These are phyloP conservation scores for Actinomortierella wolfii DNA, from an alignment of 371 early-diverging fungal species.

Conservation along the genomic window DNA sequence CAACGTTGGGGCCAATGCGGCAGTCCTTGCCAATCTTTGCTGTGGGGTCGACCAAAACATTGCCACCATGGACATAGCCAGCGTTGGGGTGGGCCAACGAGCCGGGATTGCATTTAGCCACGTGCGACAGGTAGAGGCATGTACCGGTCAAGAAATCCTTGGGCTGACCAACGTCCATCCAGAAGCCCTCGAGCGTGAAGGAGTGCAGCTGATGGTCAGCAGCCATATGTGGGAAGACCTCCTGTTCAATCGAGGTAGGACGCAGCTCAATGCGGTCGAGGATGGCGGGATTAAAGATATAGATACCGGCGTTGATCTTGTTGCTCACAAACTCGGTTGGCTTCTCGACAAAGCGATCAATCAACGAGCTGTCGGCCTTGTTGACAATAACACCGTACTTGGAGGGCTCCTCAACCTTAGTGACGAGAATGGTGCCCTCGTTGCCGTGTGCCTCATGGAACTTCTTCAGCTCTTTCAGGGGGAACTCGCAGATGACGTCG, in stretches of 20 bases:
- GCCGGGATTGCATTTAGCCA: conserved; percentile 75
- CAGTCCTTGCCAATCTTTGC: conserved; percentile 94
- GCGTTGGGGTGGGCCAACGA: conserved; percentile 61
- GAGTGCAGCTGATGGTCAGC: conserved; percentile 82
- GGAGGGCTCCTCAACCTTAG: conserved; percentile 97
- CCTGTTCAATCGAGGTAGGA: conserved; percentile 98
- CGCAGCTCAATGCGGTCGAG: conserved; percentile 91
- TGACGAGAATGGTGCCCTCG: conserved; percentile 96
- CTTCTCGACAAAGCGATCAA: conserved; percentile 98
- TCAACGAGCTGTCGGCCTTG: conserved; percentile 62
- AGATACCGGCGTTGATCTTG: conserved; percentile 99
- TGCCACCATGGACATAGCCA: conserved; percentile 76
- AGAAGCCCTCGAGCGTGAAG: conserved; percentile 96
- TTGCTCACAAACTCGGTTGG: conserved; percentile 93
- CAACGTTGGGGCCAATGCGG: conserved; percentile 95
- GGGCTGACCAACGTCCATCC: conserved; percentile 99
- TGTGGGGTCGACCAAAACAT: conserved; percentile 88
- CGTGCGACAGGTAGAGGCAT: conserved; percentile 86
- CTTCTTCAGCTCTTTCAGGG: conserved; percentile 86
- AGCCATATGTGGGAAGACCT: conserved; percentile 97
- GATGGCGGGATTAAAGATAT: conserved; percentile 93
- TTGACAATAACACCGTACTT: conserved; percentile 98
- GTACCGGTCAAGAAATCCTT: conserved; percentile 98
- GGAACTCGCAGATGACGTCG: conserved; percentile 99
- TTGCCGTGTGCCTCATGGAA: conserved; percentile 88